Base-by-base conservation (phyloP, 768 basidiomycete genomes). In the Pleurotus giganteus region DNA sequence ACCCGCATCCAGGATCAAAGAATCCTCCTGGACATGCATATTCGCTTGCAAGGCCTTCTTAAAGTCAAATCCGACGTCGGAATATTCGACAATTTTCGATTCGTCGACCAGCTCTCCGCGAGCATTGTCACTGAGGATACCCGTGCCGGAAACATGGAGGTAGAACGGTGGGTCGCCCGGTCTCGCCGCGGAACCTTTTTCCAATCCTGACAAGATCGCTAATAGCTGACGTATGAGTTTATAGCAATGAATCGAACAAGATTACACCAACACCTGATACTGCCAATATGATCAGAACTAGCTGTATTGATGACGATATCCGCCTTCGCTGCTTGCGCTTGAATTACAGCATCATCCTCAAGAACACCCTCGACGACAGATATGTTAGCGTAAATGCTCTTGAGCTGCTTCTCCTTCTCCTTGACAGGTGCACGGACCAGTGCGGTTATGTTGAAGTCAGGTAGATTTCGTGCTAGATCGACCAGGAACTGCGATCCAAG, bases 291-390 rank as follows among this genome's bases (percentile, higher is more conserved):
- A 53, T 76, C 74, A 8, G 74, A 75, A 54, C 67, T 70, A 5
- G 73, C 78, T 36, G 68, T 63, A 55, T 77, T 74, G 58, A 79
- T 69, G 27, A 75, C 70, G 27, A 72, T 71, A 57, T 71, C 71
- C 1, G 63, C 72, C 50, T 71, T 72, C 5, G 62, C 56, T 0
- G 62, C 71, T 47, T 75, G 63, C 29, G 67, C 69, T 56, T 66
- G 60, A 36, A 78, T 72, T 31, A 72, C 57, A 2, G 60, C 63
- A 0, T 55, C 65, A 55, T 75, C 74, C 46, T 73, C 69, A 24
- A 79, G 64, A 11, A 59, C 57, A 2, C 76, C 78, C 55, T 76
- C 71, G 12, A 76, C 65, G 29, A 74, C 57, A 26, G 58, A 60
- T 32, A 77, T 54, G 44, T 71, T 65, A 2, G 66, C 55, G 54